These are phyloP conservation scores for Cryphonectria radicalis DNA, from an alignment of 2,329 filamentous ascomycete species.

Conservation along the genomic window DNA sequence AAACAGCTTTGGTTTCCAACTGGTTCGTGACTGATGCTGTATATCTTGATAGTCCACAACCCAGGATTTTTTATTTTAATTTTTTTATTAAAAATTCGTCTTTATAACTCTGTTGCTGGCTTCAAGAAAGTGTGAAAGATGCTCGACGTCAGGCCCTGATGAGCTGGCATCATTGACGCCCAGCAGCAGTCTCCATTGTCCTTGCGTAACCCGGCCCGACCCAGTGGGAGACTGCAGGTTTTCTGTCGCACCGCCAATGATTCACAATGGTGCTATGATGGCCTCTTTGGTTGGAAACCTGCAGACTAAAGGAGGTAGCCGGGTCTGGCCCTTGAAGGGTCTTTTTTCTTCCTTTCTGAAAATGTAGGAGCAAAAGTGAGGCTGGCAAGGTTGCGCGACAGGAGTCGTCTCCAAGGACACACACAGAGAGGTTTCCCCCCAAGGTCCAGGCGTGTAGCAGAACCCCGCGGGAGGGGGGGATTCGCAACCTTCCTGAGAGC, in stretches of 20 bases:
- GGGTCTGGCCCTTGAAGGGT: not conserved
- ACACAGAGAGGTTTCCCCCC: not conserved
- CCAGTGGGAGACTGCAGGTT: not conserved
- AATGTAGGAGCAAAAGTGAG: not conserved
- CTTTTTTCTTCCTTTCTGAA: not conserved
- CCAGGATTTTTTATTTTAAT: too few species aligned
- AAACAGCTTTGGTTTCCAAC: not conserved
- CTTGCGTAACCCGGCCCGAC: not conserved
- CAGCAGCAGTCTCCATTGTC: not conserved
- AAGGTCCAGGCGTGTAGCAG: not conserved
- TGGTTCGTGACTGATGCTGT: too few species aligned
- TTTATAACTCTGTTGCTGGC: too few species aligned
- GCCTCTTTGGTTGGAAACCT: not conserved
- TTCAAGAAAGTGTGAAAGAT: too few species aligned
- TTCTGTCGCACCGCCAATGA: not conserved
- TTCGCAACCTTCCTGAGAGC: not conserved
- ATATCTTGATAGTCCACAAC: too few species aligned
- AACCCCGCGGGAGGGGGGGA: not conserved
- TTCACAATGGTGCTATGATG: not conserved
- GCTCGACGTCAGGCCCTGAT: not conserved
- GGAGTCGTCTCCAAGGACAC: not conserved
- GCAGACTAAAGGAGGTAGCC: not conserved
- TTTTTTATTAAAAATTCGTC: too few species aligned
- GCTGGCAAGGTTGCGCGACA: constrained; percentile 1
- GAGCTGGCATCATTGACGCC: not conserved